These are phyloP conservation scores for Penicillium longicatenatum DNA, from an alignment of 495 filamentous ascomycete genomes.

Conservation along the genomic window DNA sequence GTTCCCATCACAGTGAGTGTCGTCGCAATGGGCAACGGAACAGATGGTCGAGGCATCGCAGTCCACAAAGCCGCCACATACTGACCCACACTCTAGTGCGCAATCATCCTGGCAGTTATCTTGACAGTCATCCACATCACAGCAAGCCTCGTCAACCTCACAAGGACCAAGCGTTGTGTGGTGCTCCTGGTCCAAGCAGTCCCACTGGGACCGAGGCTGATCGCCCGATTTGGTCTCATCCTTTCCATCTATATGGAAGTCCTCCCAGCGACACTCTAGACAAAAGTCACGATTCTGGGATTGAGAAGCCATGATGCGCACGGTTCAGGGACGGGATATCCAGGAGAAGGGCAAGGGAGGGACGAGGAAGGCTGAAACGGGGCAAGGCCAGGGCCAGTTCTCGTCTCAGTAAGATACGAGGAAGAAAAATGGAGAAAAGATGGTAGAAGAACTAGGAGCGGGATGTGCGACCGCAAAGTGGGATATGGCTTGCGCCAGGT, in stretches of 20 bases:
- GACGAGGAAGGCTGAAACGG: slow-evolving; percentile 1
- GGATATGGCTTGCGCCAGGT: slow-evolving; percentile 8
- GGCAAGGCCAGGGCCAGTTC: background rate
- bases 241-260: slow-evolving; percentile 41
- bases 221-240: slow-evolving; percentile 24
- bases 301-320: slow-evolving; percentile 41
- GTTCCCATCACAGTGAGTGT: slow-evolving; percentile 32
- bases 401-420: background rate
- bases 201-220: slow-evolving; percentile 31
- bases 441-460: slow-evolving; percentile 4
- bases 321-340: slow-evolving; percentile 12
- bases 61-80: slow-evolving; percentile 49
- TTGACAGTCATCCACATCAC: slow-evolving; percentile 42
- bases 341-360: background rate
- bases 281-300: slow-evolving; percentile 40
- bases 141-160: slow-evolving; percentile 42
- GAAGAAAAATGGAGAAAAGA: slow-evolving; percentile 1
- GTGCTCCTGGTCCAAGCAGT: slow-evolving; percentile 34
- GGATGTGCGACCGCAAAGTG: slow-evolving; percentile 20
- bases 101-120: slow-evolving; percentile 35
- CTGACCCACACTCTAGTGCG: slow-evolving; percentile 41
- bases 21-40: slow-evolving; percentile 41
- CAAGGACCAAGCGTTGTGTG: slow-evolving; percentile 30
- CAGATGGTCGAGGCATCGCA: slow-evolving; percentile 45
- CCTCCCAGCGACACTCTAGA: slow-evolving; percentile 49